Evolutionary conservation across 2,329 filamentous ascomycete genomes (phyloP).

Genomic region (Colletotrichum navitas): DNA sequence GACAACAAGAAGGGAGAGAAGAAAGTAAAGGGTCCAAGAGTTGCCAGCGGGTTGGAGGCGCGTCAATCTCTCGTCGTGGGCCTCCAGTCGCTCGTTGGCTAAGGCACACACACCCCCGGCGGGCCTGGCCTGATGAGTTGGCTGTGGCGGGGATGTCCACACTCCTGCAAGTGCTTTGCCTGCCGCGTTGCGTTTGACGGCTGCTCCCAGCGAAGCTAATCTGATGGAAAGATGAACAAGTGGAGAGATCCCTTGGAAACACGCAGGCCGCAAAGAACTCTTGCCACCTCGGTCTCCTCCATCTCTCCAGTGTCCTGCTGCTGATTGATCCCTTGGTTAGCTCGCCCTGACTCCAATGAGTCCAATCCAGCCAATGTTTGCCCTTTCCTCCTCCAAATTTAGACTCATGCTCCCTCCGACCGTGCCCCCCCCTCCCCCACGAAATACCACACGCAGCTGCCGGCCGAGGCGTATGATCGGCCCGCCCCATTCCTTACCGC

Average conservation of each 20-base stretch:
- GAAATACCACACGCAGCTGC: conserved; percentile 33
- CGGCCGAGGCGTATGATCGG: conserved; percentile 17
- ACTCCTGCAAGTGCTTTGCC: conserved; percentile 38
- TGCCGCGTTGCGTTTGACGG: conserved; percentile 24
- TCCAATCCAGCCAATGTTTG: conserved; percentile 3
- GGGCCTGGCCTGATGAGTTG: conserved; percentile 33
- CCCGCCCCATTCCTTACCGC: conserved; percentile 52
- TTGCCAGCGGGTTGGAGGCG: conserved; percentile 1
- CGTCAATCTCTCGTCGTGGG: conserved; percentile 17
- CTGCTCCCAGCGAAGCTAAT: conserved; percentile 36
- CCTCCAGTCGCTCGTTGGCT: conserved; percentile 23
- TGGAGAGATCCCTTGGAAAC: conserved; percentile 32
- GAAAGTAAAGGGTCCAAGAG: neutral
- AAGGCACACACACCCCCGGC: conserved; percentile 18
- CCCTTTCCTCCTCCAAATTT: conserved; percentile 1
- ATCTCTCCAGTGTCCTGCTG: neutral
- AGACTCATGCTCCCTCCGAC: neutral
- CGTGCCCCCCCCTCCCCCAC: conserved; percentile 26
- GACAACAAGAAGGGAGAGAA: neutral
- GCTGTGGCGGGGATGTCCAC: conserved; percentile 30
- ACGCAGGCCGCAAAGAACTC: conserved; percentile 6
- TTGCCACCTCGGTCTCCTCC: conserved; percentile 5
- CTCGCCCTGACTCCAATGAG: conserved; percentile 1
- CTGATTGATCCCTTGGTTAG: conserved; percentile 5
- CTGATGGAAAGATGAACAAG: conserved; percentile 28